Evolutionary conservation across 306 rosid genomes (phyloP).

Genomic region (Rubus idaeus): DNA sequence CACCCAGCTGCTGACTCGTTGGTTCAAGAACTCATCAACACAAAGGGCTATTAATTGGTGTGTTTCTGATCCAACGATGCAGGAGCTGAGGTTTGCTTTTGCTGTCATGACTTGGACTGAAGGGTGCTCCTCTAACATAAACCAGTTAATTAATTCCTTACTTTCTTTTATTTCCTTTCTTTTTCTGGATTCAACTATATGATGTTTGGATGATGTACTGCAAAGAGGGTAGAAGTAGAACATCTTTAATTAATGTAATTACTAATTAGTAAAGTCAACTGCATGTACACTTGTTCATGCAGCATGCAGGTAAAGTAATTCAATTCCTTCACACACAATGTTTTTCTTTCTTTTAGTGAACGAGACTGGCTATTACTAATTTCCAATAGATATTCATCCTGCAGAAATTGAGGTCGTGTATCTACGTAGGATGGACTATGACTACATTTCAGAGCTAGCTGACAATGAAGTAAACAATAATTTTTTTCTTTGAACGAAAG

Average conservation of each 20-base stretch:
- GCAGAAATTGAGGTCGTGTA: background rate
- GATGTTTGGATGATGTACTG: background rate
- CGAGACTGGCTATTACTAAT: background rate
- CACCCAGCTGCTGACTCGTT: slow-evolving; percentile 95
- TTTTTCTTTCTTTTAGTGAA: background rate
- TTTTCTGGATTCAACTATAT: background rate
- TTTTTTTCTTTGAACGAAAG: too few species aligned
- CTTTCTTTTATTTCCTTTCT: background rate
- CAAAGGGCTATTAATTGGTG: slow-evolving; percentile 25
- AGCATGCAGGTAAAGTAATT: background rate
- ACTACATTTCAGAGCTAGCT: background rate
- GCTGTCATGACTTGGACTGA: slow-evolving; percentile 97
- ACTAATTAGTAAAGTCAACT: background rate
- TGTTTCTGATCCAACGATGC: slow-evolving; percentile 88
- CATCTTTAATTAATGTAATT: background rate
- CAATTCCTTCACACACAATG: background rate
- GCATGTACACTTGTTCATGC: background rate
- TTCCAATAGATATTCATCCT: background rate
- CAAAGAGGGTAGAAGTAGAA: background rate
- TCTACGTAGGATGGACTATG: background rate
- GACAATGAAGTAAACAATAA: background rate
- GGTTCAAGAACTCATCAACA: slow-evolving; percentile 61
- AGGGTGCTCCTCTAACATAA: slow-evolving; percentile 68
- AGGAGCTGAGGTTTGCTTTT: slow-evolving; percentile 67
- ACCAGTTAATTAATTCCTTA: background rate